A percentile compares a stretch with the other conserved stretches of the same genome.
Conservation (phyloP, 352 stramenopile species). For the Globisporangium heterothallicum region DNA sequence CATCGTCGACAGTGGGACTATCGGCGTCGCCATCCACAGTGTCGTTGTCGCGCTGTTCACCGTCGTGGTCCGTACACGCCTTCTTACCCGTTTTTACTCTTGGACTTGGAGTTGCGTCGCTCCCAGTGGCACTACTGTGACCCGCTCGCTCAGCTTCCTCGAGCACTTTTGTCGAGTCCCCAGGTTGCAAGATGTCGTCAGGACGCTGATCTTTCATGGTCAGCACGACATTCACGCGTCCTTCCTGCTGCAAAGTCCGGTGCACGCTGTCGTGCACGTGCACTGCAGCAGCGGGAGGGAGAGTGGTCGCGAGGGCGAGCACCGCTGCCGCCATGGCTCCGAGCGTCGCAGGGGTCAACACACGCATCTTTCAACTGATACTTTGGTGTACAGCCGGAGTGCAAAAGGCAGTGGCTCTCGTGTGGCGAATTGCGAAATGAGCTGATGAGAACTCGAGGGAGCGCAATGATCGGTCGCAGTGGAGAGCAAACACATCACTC, state of each 20-base stretch:
- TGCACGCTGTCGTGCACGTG: conserved; percentile 14
- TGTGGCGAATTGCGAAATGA: neutral
- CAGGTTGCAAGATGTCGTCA: conserved; percentile 11
- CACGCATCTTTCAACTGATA: conserved; percentile 7
- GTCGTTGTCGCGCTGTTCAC: neutral
- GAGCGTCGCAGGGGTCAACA: conserved; percentile 2
- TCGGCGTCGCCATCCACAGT: neutral
- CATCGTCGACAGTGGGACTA: conserved; percentile 10
- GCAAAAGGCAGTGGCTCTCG: neutral
- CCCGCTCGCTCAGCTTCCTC: neutral
- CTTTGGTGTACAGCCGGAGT: too few species aligned
- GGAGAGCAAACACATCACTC: too few species aligned
- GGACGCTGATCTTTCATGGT: conserved; percentile 24
- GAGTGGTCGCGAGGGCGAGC: neutral
- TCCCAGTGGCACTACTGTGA: neutral
- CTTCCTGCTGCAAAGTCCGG: conserved; percentile 12
- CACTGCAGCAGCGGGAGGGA: conserved; percentile 1
- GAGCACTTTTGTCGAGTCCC: neutral
- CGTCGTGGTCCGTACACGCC: conserved; percentile 5
- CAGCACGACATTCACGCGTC: conserved; percentile 27
- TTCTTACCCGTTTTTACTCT: conserved; percentile 5
- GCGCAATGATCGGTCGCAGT: too few species aligned
- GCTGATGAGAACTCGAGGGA: too few species aligned
- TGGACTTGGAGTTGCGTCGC: neutral
- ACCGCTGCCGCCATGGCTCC: neutral